Conservation (phyloP, 2,329 filamentous ascomycete species). For the Amylocarpus encephaloides region DNA sequence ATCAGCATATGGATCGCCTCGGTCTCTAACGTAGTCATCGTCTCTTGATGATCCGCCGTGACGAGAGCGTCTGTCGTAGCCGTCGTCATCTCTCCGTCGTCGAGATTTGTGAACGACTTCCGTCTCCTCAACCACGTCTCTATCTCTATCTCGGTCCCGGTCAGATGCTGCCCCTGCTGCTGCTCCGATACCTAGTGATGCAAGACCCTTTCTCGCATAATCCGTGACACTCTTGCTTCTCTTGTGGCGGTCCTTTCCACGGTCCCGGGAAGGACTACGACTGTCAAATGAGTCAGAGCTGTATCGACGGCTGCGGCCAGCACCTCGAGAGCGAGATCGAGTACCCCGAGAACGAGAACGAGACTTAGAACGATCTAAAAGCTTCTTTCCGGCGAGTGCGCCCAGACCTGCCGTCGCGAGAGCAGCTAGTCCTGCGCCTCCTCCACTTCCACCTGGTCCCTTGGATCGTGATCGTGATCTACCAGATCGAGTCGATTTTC, state of each 20-base stretch:
- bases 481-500: conserved; percentile 55
- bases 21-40: conserved; percentile 17
- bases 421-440: conserved; percentile 51
- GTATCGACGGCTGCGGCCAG: conserved; percentile 25
- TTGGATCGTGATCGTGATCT: conserved; percentile 50
- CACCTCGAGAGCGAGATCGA: conserved; percentile 42
- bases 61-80: conserved; percentile 7
- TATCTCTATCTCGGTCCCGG: conserved; percentile 17
- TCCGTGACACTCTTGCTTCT: conserved; percentile 63
- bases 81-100: conserved; percentile 19
- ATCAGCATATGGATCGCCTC: conserved; percentile 26
- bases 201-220: conserved; percentile 52
- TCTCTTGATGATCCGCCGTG: conserved; percentile 10
- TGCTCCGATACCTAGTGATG: conserved; percentile 54
- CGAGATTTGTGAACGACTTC: conserved; percentile 15
- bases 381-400: conserved; percentile 56
- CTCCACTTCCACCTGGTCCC: conserved; percentile 35
- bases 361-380: conserved; percentile 37
- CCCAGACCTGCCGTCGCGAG: conserved; percentile 57
- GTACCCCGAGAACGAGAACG: conserved; percentile 42
- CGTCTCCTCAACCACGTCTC: conserved; percentile 24
- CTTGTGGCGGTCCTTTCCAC: conserved; percentile 46
- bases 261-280: conserved; percentile 33
- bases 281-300: conserved; percentile 30
- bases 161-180: conserved; percentile 32